Base-by-base conservation (phyloP, 2,329 filamentous ascomycete genomes). In the Hymenotorrendiella dingleyae region DNA sequence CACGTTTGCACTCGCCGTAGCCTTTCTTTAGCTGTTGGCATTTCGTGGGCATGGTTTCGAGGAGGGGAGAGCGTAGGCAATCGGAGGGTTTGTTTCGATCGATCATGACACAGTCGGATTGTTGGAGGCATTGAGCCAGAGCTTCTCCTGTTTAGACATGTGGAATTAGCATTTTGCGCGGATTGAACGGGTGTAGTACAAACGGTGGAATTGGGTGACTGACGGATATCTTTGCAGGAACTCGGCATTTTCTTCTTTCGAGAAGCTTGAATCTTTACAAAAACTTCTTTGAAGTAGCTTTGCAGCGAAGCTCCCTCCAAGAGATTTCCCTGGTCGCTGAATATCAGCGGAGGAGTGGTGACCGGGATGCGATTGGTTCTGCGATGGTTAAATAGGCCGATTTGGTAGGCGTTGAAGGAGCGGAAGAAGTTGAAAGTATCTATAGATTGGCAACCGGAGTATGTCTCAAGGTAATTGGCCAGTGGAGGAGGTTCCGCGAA, bases 191-290 rank as follows among this genome's bases (percentile, higher is more conserved):
- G 45, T 14, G 12, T 17, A 9, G 27, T 7, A 26, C 7, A 9
- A 24, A 33, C 33, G 12, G 32, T 28, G 34, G 21, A 36, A 32
- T 36, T 33, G 32, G 36, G 43, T 17, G 39, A 70, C 86, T 55
- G 77, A 97, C 91, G 82, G 63, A 98, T 86, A 67, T 97, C 91
- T 79, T 90, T 87, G 71, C 93, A 98, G 50, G 91, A 96, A 66
- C 86, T 89, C 45, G 91, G 90, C 93, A 97, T 95, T 42, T 45
- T 36, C 23, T 12, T 35, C 33, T 19, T 9, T 34, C 27, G n/a
- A 16, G 24, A 24, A 16, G n/a, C n/a, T n/a, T n/a, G n/a, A n/a
- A n/a, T n/a, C n/a, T n/a, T n/a, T n/a, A n/a, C n/a, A n/a, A n/a
- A n/a, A n/a, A n/a, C n/a, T n/a, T n/a, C n/a, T n/a, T n/a, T n/a